A percentile compares a stretch with the other conserved stretches of the same genome.
phyloP scores from a whole-genome alignment of 148 eudicot species.

The Vaccinium vitisidaea region DNA sequence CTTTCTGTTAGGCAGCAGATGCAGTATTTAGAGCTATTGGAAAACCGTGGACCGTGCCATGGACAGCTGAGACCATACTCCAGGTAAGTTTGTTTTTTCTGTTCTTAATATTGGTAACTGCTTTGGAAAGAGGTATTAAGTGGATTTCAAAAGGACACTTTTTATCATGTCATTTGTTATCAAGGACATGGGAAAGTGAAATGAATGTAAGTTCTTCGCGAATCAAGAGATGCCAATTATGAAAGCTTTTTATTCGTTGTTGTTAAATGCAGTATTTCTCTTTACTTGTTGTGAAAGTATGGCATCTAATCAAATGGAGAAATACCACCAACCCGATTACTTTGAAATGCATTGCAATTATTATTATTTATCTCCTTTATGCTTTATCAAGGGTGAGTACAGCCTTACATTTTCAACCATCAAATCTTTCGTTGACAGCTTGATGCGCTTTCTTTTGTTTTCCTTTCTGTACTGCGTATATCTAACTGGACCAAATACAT shows the following conservation, averaged over 20 bases:
- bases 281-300: conserved; percentile 6
- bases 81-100: conserved; percentile 38
- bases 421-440: neutral
- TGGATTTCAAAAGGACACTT: neutral
- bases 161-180: neutral
- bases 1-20: conserved; percentile 44
- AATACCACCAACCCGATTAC: neutral
- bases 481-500: neutral
- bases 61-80: conserved; percentile 82
- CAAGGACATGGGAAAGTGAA: neutral
- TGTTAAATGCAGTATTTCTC: conserved; percentile 6
- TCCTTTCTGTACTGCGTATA: neutral
- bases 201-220: neutral
- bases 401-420: neutral
- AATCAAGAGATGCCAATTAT: neutral
- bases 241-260: neutral
- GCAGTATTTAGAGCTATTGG: conserved; percentile 49
- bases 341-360: neutral
- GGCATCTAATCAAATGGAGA: neutral
- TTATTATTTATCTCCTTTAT: neutral
- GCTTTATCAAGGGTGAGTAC: neutral
- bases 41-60: conserved; percentile 82
- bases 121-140: neutral
- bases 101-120: neutral
- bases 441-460: neutral